Percentiles rank a stretch among this genome's conserved stretches.
phyloP scores from a whole-genome alignment of 2,329 filamentous ascomycete species.

The Purpureocillium takamizusanense region DNA sequence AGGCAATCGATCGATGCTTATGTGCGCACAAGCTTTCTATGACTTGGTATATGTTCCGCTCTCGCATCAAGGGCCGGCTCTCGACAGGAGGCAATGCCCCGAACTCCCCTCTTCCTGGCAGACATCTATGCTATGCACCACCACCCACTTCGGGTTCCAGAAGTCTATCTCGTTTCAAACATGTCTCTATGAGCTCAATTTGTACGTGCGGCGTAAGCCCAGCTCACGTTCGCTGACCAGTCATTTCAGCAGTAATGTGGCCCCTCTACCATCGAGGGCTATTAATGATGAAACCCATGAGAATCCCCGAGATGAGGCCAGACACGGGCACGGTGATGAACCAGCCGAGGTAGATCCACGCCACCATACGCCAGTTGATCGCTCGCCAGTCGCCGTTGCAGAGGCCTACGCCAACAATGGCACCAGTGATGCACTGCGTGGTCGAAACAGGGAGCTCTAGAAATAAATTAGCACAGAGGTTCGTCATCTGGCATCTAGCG shows the following conservation, averaged over 20 bases:
- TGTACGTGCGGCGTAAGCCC: no score
- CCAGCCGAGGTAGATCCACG: slow-evolving; percentile 51
- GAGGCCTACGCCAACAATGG: slow-evolving; percentile 53
- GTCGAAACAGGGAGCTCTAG: slow-evolving; percentile 52
- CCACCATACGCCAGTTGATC: slow-evolving; percentile 56
- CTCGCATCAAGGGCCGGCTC: no score
- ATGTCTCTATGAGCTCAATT: no score
- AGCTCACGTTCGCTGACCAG: no score
- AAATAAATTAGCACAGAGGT: slow-evolving; percentile 6
- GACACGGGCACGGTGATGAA: slow-evolving; percentile 50
- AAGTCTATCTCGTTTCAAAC: no score
- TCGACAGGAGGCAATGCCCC: no score
- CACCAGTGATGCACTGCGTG: slow-evolving; percentile 55
- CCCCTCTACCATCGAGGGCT: slow-evolving; percentile 39
- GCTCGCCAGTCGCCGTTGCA: slow-evolving; percentile 49
- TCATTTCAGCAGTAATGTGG: neutral
- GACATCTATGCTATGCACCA: no score
- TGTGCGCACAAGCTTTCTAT: no score
- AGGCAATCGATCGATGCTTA: no score
- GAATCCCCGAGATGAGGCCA: slow-evolving; percentile 46
- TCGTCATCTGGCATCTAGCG: neutral
- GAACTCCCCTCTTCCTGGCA: no score
- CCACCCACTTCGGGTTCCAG: no score
- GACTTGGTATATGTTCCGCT: no score
- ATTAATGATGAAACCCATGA: slow-evolving; percentile 56